These are phyloP conservation scores for Penicillium corylophilum DNA, from an alignment of 2,329 filamentous ascomycete species.

Conservation along the genomic window DNA sequence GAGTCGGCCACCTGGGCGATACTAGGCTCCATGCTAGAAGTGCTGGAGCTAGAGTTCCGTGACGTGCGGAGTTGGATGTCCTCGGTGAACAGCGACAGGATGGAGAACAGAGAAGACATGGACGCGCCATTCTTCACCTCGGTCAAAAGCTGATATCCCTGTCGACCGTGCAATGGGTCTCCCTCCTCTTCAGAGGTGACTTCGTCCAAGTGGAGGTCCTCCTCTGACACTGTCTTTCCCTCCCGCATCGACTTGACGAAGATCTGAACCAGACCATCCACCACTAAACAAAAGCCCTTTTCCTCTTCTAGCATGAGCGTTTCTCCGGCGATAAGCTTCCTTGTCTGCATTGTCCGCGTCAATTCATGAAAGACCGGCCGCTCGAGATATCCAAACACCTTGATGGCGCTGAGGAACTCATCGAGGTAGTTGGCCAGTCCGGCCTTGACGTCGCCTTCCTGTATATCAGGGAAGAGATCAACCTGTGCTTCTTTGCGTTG, in stretches of 20 bases:
- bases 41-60: conserved; percentile 50
- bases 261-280: conserved; percentile 94
- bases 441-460: conserved; percentile 85
- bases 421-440: conserved; percentile 95
- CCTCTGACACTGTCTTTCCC: conserved; percentile 36
- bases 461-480: conserved; percentile 89
- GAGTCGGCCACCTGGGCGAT: conserved; percentile 36
- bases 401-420: conserved; percentile 97
- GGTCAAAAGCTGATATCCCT: conserved; percentile 90
- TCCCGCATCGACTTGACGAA: conserved; percentile 85
- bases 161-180: conserved; percentile 59
- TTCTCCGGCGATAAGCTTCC: conserved; percentile 93
- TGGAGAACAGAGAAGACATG: conserved; percentile 97
- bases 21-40: conserved; percentile 34
- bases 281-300: conserved; percentile 95
- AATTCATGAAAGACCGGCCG: conserved; percentile 96
- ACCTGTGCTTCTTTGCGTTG: conserved; percentile 94
- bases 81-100: conserved; percentile 94
- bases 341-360: conserved; percentile 95
- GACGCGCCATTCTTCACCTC: conserved; percentile 97
- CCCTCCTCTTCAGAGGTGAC: conserved; percentile 70
- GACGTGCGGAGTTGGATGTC: conserved; percentile 77
- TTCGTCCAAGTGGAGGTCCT: conserved; percentile 42
- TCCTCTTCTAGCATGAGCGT: conserved; percentile 95
- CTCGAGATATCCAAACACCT: conserved; percentile 96